Evolutionary conservation across 2,329 filamentous ascomycete species (phyloP), one percentile per base, ranked within the genome.

Genomic region (Orbilia javanica): DNA sequence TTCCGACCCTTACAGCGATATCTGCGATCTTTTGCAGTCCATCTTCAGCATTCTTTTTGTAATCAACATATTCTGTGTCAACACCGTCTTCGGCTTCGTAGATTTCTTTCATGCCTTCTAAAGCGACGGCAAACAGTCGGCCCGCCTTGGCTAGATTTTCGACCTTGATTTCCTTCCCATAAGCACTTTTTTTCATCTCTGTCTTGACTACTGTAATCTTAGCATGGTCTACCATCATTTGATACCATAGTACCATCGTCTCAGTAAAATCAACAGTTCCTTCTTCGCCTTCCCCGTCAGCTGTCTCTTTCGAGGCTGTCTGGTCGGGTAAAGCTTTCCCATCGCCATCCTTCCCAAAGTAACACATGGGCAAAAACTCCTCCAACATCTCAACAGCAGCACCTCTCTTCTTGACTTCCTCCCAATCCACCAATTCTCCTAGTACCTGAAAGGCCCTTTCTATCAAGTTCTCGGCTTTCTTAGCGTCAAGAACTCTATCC

Each of bases 281-380:
- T 25, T 62, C 36, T 27, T 53, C 66, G 8, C 13, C 57, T 31
- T 74, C n/a, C n/a, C n/a, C n/a, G n/a, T n/a, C 60, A 31, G 25
- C 18, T 13, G 60, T 15, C 10, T 48, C 60, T 11, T 34, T 34
- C 6, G 18, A 27, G 18, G 3, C 25, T 7, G 29, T 20, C 29
- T 66, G 34, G n/a, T 64, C 60, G 10, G 60, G 60, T 31, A 48
- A 34, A 1, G 48, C 29, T 25, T 34, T 29, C 18, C 60, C 50
- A 48, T 31, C 66, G 1, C 15, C 53, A 60, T 64, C 29, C 13
- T 73, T 65, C 3, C 52, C 31, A 46, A 77, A 77, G 22, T 77
- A 77, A 20, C 73, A 77, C 73, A 77, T 77, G 0, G 73, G 73
- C 18, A 77, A 36, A 22, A 77, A 77, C 18, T 77, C 73, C 44